Conservation (phyloP, 2,329 filamentous ascomycete species). For the Cladosporium austrohemisphaericum region DNA sequence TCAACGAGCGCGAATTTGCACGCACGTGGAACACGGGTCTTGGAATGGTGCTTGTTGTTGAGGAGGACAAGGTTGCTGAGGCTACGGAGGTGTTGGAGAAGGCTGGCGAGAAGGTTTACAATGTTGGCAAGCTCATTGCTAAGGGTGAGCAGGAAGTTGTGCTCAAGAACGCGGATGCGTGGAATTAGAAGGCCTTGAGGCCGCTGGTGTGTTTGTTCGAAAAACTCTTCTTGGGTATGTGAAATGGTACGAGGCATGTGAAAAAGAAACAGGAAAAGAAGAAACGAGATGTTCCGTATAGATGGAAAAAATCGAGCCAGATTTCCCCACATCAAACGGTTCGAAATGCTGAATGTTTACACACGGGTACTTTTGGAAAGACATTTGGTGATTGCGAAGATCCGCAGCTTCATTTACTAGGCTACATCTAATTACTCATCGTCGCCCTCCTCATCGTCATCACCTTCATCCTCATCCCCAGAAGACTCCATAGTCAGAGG, state of each 20-base stretch:
- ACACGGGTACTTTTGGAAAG: no score
- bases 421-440: background rate
- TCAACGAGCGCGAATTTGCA: slow-evolving; percentile 75
- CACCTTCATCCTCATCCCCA: slow-evolving; percentile 27
- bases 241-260: no score
- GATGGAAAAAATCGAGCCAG: no score
- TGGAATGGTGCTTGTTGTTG: slow-evolving; percentile 88
- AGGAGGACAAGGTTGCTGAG: slow-evolving; percentile 57
- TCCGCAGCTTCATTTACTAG: no score
- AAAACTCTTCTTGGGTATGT: no score
- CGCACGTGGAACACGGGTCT: slow-evolving; percentile 92
- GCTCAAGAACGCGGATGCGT: slow-evolving; percentile 56
- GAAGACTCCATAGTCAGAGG: slow-evolving; percentile 32
- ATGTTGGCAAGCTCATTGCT: slow-evolving; percentile 67
- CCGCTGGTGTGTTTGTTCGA: no score
- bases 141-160: slow-evolving; percentile 59
- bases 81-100: slow-evolving; percentile 59
- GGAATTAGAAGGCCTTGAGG: slow-evolving; percentile 28
- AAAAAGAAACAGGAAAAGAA: no score
- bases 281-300: no score
- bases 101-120: slow-evolving; percentile 72
- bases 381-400: no score
- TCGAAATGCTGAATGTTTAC: no score
- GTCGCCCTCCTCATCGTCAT: slow-evolving; percentile 14
- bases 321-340: no score